Evolutionary conservation across 805 yeast species (phyloP), one percentile per base, ranked within the genome.

Genomic region (Kuraishia floccosa): DNA sequence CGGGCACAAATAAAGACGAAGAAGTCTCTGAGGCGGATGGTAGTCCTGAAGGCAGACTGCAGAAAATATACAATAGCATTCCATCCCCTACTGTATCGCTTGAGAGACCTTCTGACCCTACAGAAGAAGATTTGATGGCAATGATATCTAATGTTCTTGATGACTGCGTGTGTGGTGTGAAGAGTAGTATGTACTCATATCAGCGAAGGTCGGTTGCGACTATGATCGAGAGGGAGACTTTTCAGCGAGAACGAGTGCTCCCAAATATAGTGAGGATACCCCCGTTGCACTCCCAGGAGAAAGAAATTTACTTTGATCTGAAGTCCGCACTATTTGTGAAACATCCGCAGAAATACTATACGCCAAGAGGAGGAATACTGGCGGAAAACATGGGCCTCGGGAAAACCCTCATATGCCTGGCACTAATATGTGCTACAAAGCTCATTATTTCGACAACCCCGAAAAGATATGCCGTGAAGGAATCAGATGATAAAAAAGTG

Each of bases 371-470:
- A 13, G 82, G 81, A 0, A 70, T 74, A 4, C 46, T 74, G 11
- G 80, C 80, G 2, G 82, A 74, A 35, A 73, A 72, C 60, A 74
- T 74, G 81, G 82, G 82, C 1, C 52, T 73, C 24, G 82, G 82
- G 0, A 74, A 74, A 43, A 74, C 82, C 0, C 60, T 72, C 30
- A 73, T 74, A 4, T 72, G 78, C 40, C 49, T 75, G 17, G 69
- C 76, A 3, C 51, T 74, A 30, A 60, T 78, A 1, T 67, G 78
- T 38, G 41, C 66, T 6, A 65, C 85, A 0, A 72, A 66, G 38
- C 52, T 48, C 40, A 79, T 77, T 30, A 43, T 64, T 2, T 60
- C 80, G 0, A 49, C 49, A 23, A 54, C 60, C 3, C 78, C 79
- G 0, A 43, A 42, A 3, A 32, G 31, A n/a, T 37, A 30, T 22